Evolutionary conservation across 2,329 filamentous ascomycete species (phyloP), one percentile per base, ranked within the genome.

Genomic region (Scedosporium aurantiacum): DNA sequence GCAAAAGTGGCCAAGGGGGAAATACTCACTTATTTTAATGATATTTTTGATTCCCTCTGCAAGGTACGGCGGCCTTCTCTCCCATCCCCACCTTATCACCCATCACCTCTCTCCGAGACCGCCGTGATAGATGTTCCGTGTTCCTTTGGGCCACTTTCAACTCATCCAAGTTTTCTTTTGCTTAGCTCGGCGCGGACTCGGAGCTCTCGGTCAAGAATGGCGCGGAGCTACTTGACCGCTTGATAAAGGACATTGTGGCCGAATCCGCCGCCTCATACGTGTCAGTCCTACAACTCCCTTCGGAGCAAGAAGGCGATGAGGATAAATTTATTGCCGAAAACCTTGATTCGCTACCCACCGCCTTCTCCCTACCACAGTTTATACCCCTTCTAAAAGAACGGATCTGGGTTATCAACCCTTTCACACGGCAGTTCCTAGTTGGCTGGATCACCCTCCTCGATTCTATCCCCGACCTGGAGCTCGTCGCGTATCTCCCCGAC

Each of bases 1-100:
- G 92, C 94, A 70, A 99, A 99, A 76, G 94, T 99, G 57, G 94
- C 93, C 63, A 99, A 99, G 75, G 94, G 95, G 43, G 94, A 99
- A 75, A 94, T 99, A 21, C 76, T 99, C 66, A 84, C 95, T 47
- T 99, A 96, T 78, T 99, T 99, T 75, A 99, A 99, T 75, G 89
- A 95, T 69, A 94, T 99, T 65, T 99, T 99, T 70, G 94, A 99
- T 76, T 91, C 94, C 23, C 79, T 99, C 61, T 96, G 92, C 78
- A 97, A 97, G 83, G 91, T 95, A 77, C 64, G 45, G 21, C 5
- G 8, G 21, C 23, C 18, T 8, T 14, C 18, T 7, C 23, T 25
- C 43, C 27, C 21, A 12, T 18, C 5, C 28, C 43, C 57, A 23
- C 23, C 25, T 56, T 21, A 56, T 21, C 7, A 5, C 23, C 3